phyloP scores from a whole-genome alignment of 257 asterid genomes.

The Marsdenia floribunda region DNA sequence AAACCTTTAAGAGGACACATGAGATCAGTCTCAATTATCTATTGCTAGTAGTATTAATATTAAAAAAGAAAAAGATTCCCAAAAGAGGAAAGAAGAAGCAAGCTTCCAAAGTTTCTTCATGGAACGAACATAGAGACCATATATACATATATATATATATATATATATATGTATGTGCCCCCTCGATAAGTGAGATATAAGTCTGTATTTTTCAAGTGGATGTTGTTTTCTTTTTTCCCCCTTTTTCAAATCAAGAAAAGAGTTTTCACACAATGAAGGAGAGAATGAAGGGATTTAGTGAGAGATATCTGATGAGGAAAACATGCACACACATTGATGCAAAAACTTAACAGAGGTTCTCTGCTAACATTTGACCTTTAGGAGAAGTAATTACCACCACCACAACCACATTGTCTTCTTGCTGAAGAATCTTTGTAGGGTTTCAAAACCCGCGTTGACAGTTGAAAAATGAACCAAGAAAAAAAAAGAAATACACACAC shows the following conservation, averaged over 20 bases:
- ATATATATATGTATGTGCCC: too few relatives aligned
- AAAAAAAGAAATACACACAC: too few relatives aligned
- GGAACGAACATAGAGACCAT: not conserved
- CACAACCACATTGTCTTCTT: not conserved
- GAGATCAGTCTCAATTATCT: too few relatives aligned
- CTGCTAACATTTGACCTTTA: slow-evolving; percentile 20
- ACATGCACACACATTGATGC: not conserved
- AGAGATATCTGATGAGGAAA: too few relatives aligned
- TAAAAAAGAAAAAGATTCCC: not conserved
- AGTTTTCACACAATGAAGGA: slow-evolving; percentile 8
- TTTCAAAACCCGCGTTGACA: slow-evolving; percentile 37
- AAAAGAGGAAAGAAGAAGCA: not conserved
- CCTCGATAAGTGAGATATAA: not conserved
- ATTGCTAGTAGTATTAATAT: too few relatives aligned
- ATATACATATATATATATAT: too few relatives aligned
- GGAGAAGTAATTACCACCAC: not conserved
- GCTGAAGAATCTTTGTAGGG: slow-evolving; percentile 30
- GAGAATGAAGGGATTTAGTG: not conserved
- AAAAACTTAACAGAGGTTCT: not conserved
- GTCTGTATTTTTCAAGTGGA: not conserved
- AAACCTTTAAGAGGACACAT: too few relatives aligned
- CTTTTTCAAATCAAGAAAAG: not conserved
- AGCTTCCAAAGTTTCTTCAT: not conserved
- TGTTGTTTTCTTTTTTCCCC: not conserved
- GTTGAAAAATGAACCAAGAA: slow-evolving; percentile 10